Conservation (phyloP, 495 filamentous ascomycete species). For the Lasiosphaeria hispida region DNA sequence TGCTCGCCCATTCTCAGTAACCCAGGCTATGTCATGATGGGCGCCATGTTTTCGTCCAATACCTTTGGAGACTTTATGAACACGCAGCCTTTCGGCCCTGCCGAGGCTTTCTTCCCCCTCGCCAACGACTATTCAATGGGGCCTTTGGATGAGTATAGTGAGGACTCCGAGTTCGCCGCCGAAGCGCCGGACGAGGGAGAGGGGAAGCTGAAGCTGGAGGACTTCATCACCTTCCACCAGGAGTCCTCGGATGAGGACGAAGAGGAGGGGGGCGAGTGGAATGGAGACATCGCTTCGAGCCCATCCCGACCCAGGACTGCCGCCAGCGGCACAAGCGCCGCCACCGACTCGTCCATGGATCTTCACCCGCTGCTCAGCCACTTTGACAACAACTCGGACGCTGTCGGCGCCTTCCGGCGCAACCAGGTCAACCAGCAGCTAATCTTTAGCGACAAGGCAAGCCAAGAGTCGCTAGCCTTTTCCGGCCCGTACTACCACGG, state of each 20-base stretch:
- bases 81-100: conserved; percentile 64
- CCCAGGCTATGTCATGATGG: conserved; percentile 74
- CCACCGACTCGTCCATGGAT: conserved; percentile 24
- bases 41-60: conserved; percentile 55
- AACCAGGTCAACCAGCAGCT: conserved; percentile 73
- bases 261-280: conserved; percentile 40
- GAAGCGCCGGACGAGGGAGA: conserved; percentile 65
- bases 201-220: conserved; percentile 61
- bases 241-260: conserved; percentile 56
- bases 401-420: conserved; percentile 75
- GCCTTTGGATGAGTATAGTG: conserved; percentile 24
- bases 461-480: conserved; percentile 53
- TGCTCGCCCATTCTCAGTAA: conserved; percentile 63
- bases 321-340: conserved; percentile 51
- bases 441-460: conserved; percentile 57
- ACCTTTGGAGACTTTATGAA: conserved; percentile 59
- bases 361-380: conserved; percentile 57
- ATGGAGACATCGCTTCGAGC: conserved; percentile 47
- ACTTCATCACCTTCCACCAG: conserved; percentile 68
- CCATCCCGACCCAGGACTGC: conserved; percentile 53
- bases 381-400: conserved; percentile 59
- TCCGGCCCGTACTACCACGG: conserved; percentile 49
- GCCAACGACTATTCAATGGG: conserved; percentile 47
- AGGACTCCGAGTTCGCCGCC: conserved; percentile 36
- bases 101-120: conserved; percentile 73